These are phyloP conservation scores for Aspergillus nomiae DNA, from an alignment of 2,329 filamentous ascomycete species.

Conservation along the genomic window DNA sequence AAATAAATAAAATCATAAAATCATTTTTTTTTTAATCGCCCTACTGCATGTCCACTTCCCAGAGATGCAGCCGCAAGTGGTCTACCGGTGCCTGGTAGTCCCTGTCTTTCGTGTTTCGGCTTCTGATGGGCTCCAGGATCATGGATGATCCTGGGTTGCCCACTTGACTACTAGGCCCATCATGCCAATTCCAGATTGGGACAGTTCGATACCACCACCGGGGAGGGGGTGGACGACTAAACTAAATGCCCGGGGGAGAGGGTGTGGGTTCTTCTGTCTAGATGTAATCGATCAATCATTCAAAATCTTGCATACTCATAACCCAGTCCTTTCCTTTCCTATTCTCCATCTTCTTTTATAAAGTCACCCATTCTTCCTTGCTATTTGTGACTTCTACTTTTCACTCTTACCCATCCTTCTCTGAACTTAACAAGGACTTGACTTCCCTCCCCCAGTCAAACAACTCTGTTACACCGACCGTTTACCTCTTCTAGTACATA, in stretches of 20 bases:
- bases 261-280: slow-evolving; percentile 8
- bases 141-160: slow-evolving; percentile 24
- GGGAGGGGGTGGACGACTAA: background rate
- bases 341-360: slow-evolving; percentile 1
- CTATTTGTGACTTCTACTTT: background rate
- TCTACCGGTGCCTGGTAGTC: slow-evolving; percentile 19
- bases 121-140: slow-evolving; percentile 26
- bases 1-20: slow-evolving; percentile 5
- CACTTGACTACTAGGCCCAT: slow-evolving; percentile 1
- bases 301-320: slow-evolving; percentile 3
- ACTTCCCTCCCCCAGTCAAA: background rate
- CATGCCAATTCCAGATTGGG: slow-evolving; percentile 8
- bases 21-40: slow-evolving; percentile 7
- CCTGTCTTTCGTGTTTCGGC: slow-evolving; percentile 23
- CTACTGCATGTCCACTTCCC: slow-evolving; percentile 21
- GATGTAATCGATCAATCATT: slow-evolving; percentile 9
- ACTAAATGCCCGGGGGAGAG: slow-evolving; percentile 1
- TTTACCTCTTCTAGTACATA: background rate
- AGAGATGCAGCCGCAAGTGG: slow-evolving; percentile 19
- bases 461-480: background rate
- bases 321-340: background rate
- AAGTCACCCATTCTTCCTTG: slow-evolving; percentile 1
- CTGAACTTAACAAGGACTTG: background rate
- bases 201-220: background rate
- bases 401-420: background rate